Conservation (phyloP, 2,329 filamentous ascomycete species). For the Penicillium psychrosexuale region DNA sequence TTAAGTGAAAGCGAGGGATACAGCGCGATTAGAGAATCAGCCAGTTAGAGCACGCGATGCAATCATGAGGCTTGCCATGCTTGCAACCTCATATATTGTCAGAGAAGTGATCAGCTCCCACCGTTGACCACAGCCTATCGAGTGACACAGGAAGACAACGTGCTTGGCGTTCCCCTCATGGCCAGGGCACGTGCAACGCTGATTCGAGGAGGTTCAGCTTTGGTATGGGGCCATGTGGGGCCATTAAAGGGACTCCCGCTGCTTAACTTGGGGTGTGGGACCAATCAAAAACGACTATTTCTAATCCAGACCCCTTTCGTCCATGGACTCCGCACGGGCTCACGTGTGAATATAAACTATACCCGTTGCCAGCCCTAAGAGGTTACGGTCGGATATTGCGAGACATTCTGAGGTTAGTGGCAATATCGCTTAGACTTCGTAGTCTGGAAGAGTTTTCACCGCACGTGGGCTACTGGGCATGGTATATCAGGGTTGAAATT, state of each 20-base stretch:
- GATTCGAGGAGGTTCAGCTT: conserved; percentile 16
- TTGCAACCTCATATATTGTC: not conserved
- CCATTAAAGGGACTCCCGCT: not conserved
- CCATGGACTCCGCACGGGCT: not conserved
- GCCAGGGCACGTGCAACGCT: conserved; percentile 21
- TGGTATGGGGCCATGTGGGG: not conserved
- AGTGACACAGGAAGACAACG: conserved; percentile 16
- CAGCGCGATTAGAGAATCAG: not conserved
- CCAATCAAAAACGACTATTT: conserved; percentile 11
- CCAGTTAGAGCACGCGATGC: conserved; percentile 11
- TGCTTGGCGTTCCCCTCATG: conserved; percentile 18
- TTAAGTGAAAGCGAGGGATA: conserved; percentile 1
- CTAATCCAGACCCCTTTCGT: not conserved
- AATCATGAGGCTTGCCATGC: not conserved
- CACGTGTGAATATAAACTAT: not conserved
- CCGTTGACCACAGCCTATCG: conserved; percentile 15
- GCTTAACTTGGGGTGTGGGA: conserved; percentile 7
- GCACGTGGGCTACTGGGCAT: not conserved
- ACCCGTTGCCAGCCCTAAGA: not conserved
- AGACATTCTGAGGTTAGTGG: not conserved
- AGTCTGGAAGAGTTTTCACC: too few species aligned
- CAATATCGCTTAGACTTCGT: not conserved
- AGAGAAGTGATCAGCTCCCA: conserved; percentile 5
- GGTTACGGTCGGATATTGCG: not conserved
- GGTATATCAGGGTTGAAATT: not conserved